These are phyloP conservation scores for Xylariaceae sp. DNA, from an alignment of 2,329 filamentous ascomycete genomes.

Conservation along the genomic window DNA sequence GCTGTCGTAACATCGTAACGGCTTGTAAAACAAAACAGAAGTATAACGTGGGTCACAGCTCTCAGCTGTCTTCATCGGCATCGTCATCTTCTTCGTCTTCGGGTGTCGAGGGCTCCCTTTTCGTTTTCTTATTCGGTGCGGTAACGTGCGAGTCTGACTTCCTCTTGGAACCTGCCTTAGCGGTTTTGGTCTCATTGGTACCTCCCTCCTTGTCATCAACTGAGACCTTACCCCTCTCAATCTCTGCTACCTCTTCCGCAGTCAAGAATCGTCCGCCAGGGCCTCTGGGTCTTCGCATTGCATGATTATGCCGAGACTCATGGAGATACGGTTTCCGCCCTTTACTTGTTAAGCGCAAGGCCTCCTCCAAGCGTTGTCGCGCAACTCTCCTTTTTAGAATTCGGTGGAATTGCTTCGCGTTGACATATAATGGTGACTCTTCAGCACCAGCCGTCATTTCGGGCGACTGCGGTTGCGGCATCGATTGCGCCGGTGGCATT, in stretches of 20 bases:
- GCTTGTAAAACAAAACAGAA: slow-evolving; percentile 33
- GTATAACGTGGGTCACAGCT: slow-evolving; percentile 17
- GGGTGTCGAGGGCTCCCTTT: slow-evolving; percentile 45
- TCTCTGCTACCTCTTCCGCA: slow-evolving; percentile 89
- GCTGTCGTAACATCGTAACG: slow-evolving; percentile 40
- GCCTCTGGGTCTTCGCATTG: slow-evolving; percentile 91
- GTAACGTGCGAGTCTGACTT: slow-evolving; percentile 57
- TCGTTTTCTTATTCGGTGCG: slow-evolving; percentile 57
- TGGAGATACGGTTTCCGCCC: slow-evolving; percentile 96
- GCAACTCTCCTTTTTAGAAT: slow-evolving; percentile 94
- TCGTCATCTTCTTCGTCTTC: slow-evolving; percentile 51
- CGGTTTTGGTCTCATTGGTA: slow-evolving; percentile 32
- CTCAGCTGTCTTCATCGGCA: slow-evolving; percentile 46
- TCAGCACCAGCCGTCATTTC: slow-evolving; percentile 77
- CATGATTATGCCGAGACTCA: slow-evolving; percentile 96
- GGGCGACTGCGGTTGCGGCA: slow-evolving; percentile 73
- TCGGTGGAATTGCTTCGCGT: slow-evolving; percentile 97
- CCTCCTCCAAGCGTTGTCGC: slow-evolving; percentile 90
- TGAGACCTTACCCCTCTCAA: slow-evolving; percentile 68
- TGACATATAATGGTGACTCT: slow-evolving; percentile 95
- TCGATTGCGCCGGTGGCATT: slow-evolving; percentile 64
- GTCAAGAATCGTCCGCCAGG: slow-evolving; percentile 95
- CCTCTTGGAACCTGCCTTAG: slow-evolving; percentile 57
- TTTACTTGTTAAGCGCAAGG: slow-evolving; percentile 88
- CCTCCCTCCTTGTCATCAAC: slow-evolving; percentile 43